Percentiles rank a stretch among this genome's conserved stretches.
phyloP scores from a whole-genome alignment of 805 yeast species.

The Starmerella khaoyaiensis region DNA sequence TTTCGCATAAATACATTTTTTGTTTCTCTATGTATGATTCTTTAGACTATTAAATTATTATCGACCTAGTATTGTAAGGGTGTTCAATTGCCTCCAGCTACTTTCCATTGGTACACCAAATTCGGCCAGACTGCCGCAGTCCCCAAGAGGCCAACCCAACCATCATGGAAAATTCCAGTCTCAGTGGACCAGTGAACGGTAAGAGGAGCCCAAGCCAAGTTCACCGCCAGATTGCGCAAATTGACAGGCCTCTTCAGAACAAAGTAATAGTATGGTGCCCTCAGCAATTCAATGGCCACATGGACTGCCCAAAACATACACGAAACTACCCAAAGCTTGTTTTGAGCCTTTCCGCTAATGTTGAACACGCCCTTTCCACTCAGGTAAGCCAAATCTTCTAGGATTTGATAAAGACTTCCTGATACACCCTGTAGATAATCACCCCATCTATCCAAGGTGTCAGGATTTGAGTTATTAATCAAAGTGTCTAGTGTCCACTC shows the following conservation, averaged over 20 bases:
- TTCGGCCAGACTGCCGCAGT: conserved; percentile 25
- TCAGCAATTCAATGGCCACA: conserved; percentile 28
- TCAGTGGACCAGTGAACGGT: conserved; percentile 34
- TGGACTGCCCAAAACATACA: conserved; percentile 32
- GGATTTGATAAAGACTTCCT: conserved; percentile 29
- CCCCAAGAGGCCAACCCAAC: conserved; percentile 31
- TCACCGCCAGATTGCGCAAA: conserved; percentile 24
- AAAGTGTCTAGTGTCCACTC: conserved; percentile 29
- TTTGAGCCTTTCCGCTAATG: conserved; percentile 22
- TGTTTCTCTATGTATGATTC: background rate
- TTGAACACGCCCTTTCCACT: conserved; percentile 29
- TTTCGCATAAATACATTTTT: background rate
- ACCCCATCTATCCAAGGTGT: conserved; percentile 23
- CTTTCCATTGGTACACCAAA: conserved; percentile 15
- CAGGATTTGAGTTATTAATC: conserved; percentile 24
- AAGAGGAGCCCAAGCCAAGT: conserved; percentile 32
- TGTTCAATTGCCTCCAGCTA: too few species aligned
- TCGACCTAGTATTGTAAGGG: too few species aligned
- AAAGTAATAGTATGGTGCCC: conserved; percentile 17
- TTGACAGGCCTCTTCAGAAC: conserved; percentile 13
- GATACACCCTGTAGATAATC: conserved; percentile 29
- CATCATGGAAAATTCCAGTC: conserved; percentile 26
- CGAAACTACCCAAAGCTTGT: conserved; percentile 28
- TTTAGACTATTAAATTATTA: too few species aligned
- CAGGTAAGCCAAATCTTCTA: conserved; percentile 33